Evolutionary conservation across 495 filamentous ascomycete species (phyloP).

Genomic region (Apodospora peruviana): DNA sequence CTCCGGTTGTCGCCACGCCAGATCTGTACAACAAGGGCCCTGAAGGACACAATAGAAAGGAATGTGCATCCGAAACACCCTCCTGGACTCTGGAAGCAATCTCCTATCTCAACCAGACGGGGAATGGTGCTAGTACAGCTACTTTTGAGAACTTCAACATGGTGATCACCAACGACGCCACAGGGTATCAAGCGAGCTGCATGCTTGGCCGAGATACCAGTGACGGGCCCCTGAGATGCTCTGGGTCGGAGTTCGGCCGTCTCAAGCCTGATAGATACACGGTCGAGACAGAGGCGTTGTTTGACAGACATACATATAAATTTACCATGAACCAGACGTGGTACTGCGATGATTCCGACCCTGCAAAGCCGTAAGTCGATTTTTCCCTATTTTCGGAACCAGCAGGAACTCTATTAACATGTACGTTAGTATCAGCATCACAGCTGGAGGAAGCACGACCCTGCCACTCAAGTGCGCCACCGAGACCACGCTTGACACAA

Average conservation of each 20-base stretch:
- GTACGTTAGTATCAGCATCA: constrained; percentile 10
- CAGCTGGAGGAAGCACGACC: constrained; percentile 4
- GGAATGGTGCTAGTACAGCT: constrained; percentile 7
- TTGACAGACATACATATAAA: constrained; percentile 9
- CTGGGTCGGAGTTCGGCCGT: constrained; percentile 16
- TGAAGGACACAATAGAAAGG: constrained; percentile 6
- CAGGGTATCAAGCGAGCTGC: constrained; percentile 24
- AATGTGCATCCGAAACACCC: constrained; percentile 11
- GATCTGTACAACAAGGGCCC: constrained; percentile 16
- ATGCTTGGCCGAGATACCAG: constrained; percentile 5
- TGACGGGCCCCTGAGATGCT: constrained; percentile 6
- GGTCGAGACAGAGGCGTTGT: constrained; percentile 11
- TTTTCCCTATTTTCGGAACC: background rate
- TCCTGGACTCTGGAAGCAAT: constrained; percentile 14
- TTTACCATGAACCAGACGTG: constrained; percentile 25
- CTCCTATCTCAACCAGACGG: constrained; percentile 13
- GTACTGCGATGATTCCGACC: constrained; percentile 25
- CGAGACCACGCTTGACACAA: background rate
- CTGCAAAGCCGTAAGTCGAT: constrained; percentile 23
- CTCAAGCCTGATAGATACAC: constrained; percentile 9
- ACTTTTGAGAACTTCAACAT: constrained; percentile 13
- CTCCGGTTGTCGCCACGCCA: constrained; percentile 17
- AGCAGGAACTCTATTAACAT: background rate
- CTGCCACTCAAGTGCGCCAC: constrained; percentile 8
- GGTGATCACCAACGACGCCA: constrained; percentile 16